Base-by-base conservation (phyloP, 495 filamentous ascomycete genomes). In the Venustampulla echinocandica region DNA sequence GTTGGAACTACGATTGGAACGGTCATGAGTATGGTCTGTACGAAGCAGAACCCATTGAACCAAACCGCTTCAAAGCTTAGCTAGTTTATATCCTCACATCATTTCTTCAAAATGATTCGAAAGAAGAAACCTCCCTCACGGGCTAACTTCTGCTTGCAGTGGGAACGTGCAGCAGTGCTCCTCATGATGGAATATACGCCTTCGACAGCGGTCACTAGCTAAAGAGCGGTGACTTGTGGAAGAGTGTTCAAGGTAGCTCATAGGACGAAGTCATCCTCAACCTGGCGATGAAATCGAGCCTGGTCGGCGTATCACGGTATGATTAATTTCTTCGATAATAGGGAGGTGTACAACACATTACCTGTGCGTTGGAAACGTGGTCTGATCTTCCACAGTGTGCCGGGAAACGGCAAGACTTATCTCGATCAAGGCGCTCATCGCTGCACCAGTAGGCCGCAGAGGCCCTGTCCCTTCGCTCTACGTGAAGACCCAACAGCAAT, bases 361-460 rank as follows among this genome's bases (percentile, higher is more conserved):
- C 67, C 69, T 41, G 77, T 83, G 9, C 77, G 81, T 3, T 81
- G 78, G 76, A 82, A 81, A 59, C 55, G 75, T 9, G 74, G 74
- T 0, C 54, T 79, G 32, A 77, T 79, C 36, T 74, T 75, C 57
- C 67, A 77, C 46, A 75, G 75, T 0, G 71, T 73, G 2, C 76
- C 74, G 0, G 76, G 76, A 13, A 82, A 81, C 46, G 80, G 80
- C 0, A 84, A 84, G 61, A 82, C 80, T 9, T n/a, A 74, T 81
- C 50, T 69, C 67, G 22, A 76, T 82, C 64, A 81, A 80, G 61
- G 80, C 80, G 13, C 65, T 76, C 34, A 81, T 81, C 70, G 64
- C 71, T 53, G 66, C 62, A 19, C 61, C 81, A n/a, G 63, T 66
- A 6, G 47, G 53, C 4, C 58, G 65, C 13, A 24, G 36, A 5